Conservation (phyloP, 305 asterid genomes). For the Salvia sclarea region DNA sequence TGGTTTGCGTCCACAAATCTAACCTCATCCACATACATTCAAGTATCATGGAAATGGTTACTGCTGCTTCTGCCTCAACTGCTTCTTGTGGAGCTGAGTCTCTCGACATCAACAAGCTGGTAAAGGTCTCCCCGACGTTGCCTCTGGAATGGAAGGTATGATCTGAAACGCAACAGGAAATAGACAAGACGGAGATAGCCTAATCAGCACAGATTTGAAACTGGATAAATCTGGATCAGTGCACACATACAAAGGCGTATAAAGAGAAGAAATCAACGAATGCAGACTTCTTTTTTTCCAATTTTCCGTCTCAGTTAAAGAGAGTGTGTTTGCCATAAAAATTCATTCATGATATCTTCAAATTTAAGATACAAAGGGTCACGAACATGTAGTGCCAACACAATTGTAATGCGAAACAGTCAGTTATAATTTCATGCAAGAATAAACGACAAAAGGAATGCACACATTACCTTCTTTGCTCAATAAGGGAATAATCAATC, state of each 20-base stretch:
- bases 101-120: constrained; percentile 74
- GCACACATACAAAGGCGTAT: too few relatives aligned
- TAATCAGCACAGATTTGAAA: not conserved
- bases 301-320: not conserved
- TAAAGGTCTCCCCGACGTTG: constrained; percentile 90
- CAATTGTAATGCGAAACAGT: not conserved
- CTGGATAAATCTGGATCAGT: not conserved
- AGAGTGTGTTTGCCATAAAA: not conserved
- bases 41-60: constrained; percentile 1
- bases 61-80: constrained; percentile 20
- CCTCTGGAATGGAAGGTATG: constrained; percentile 70
- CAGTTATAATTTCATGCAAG: not conserved
- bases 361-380: not conserved
- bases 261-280: not conserved
- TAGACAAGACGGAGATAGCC: not conserved
- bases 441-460: not conserved
- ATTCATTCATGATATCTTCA: not conserved
- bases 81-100: constrained; percentile 42
- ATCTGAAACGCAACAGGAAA: constrained; percentile 45
- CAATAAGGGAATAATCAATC: constrained; percentile 74
- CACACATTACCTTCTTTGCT: constrained; percentile 68
- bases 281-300: not conserved
- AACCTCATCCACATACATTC: constrained; percentile 2
- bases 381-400: constrained; percentile 19
- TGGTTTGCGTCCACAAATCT: not conserved